Conservation (phyloP, 164 flowering plant species). For the Vitis cinerea region DNA sequence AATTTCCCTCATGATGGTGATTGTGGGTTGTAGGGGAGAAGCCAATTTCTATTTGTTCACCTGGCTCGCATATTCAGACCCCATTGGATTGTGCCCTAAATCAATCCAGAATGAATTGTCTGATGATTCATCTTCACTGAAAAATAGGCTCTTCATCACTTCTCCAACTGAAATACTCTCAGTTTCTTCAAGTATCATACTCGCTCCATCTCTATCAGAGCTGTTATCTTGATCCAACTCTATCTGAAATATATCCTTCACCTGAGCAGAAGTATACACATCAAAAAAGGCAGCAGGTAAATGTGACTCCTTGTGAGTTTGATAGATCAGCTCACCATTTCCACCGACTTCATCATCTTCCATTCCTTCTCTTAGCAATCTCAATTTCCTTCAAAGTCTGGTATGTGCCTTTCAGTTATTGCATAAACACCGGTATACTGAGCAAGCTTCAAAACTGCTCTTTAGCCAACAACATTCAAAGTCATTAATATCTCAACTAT, state of each 20-base stretch:
- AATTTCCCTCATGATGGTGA: constrained; percentile 16
- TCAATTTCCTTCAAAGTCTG: too few species aligned
- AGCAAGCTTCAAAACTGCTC: too few species aligned
- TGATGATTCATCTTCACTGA: constrained; percentile 87
- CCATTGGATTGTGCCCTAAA: constrained; percentile 81
- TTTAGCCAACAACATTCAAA: too few species aligned
- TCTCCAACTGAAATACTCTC: constrained; percentile 83
- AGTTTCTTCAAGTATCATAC: constrained; percentile 85
- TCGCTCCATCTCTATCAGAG: constrained; percentile 78
- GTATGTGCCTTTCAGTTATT: too few species aligned
- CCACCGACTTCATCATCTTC: constrained; percentile 46
- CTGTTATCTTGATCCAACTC: constrained; percentile 76
- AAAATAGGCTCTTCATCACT: constrained; percentile 84
- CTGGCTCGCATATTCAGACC: constrained; percentile 51
- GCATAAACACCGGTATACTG: too few species aligned
- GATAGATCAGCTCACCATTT: constrained; percentile 39
- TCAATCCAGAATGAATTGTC: constrained; percentile 88
- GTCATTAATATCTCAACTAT: too few species aligned
- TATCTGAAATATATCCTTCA: constrained; percentile 80
- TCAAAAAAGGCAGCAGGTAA: constrained; percentile 83
- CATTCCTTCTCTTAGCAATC: constrained; percentile 13
- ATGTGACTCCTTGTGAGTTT: constrained; percentile 42
- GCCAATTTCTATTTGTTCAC: constrained; percentile 36
- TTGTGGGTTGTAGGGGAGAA: constrained; percentile 56
- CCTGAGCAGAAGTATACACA: constrained; percentile 77